Conservation (phyloP, 176 grass and related monocot genomes). For the Carex littledalei region DNA sequence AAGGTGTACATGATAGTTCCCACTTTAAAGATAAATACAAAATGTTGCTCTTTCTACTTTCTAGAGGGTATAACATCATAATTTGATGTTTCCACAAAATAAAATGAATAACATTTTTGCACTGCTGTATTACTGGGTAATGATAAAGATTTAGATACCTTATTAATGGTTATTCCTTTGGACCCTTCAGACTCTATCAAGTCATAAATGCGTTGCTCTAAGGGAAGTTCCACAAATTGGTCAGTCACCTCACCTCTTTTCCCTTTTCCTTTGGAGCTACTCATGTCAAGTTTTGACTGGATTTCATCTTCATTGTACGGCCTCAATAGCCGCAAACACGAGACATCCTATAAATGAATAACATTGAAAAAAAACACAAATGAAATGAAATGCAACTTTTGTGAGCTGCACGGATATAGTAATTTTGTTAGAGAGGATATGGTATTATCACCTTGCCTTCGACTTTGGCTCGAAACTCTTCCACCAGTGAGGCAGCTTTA, state of each 20-base stretch:
- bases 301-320: constrained; percentile 83
- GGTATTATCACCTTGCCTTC: constrained; percentile 49
- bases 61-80: not conserved
- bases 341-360: constrained; percentile 52
- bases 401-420: not conserved
- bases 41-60: not conserved
- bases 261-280: constrained; percentile 40
- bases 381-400: not conserved
- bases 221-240: constrained; percentile 78
- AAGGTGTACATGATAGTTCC: not conserved
- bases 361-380: not conserved
- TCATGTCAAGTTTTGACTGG: constrained; percentile 45
- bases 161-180: constrained; percentile 84
- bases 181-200: constrained; percentile 78
- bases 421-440: constrained; percentile 17
- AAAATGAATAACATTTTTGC: not conserved
- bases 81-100: not conserved
- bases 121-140: not conserved
- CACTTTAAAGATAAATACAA: not conserved
- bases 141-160: constrained; percentile 48
- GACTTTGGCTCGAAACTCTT: constrained; percentile 67
- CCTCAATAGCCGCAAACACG: constrained; percentile 70
- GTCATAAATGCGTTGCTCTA: constrained; percentile 86
- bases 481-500: constrained; percentile 66
- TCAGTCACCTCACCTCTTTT: constrained; percentile 74